Evolutionary conservation across 2,329 filamentous ascomycete genomes (phyloP).

Genomic region (Penicillium sclerotiorum): DNA sequence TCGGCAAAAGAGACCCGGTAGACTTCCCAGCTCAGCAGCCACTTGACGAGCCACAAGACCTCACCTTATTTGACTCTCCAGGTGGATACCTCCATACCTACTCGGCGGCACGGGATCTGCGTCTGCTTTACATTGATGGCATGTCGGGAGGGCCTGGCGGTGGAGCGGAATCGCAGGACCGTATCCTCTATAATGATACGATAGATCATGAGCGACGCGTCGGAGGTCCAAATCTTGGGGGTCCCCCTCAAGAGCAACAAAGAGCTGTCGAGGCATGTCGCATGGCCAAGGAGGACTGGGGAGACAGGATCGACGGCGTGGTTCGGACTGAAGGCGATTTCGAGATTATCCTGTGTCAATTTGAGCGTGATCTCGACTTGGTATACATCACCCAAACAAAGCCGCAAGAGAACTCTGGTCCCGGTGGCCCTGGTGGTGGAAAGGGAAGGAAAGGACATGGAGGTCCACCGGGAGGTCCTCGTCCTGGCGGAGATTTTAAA

Average conservation of each 20-base stretch:
- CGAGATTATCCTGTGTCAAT: slow-evolving; percentile 70
- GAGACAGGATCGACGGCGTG: slow-evolving; percentile 60
- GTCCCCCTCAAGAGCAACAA: slow-evolving; percentile 44
- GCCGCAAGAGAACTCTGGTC: slow-evolving; percentile 2
- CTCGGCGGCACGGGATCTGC: slow-evolving; percentile 58
- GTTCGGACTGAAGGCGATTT: slow-evolving; percentile 71
- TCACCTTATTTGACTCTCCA: background rate
- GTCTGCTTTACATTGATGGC: slow-evolving; percentile 70
- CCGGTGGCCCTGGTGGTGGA: background rate
- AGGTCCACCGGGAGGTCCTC: background rate
- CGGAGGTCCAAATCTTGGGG: slow-evolving; percentile 7
- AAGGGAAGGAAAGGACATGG: background rate
- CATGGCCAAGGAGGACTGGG: slow-evolving; percentile 54
- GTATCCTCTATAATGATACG: slow-evolving; percentile 55
- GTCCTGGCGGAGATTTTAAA: background rate
- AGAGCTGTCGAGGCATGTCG: slow-evolving; percentile 62
- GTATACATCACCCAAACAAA: slow-evolving; percentile 37
- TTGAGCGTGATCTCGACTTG: slow-evolving; percentile 48
- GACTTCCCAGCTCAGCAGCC: background rate
- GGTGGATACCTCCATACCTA: slow-evolving; percentile 62
- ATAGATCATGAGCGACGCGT: background rate
- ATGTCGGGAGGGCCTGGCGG: slow-evolving; percentile 66
- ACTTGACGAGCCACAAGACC: background rate
- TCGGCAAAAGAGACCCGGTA: background rate
- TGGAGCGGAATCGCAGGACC: slow-evolving; percentile 69